Percentiles rank a stretch among this genome's conserved stretches.
These are phyloP conservation scores for Trichophyton mentagrophytes DNA, from an alignment of 2,329 filamentous ascomycete species.

Conservation along the genomic window DNA sequence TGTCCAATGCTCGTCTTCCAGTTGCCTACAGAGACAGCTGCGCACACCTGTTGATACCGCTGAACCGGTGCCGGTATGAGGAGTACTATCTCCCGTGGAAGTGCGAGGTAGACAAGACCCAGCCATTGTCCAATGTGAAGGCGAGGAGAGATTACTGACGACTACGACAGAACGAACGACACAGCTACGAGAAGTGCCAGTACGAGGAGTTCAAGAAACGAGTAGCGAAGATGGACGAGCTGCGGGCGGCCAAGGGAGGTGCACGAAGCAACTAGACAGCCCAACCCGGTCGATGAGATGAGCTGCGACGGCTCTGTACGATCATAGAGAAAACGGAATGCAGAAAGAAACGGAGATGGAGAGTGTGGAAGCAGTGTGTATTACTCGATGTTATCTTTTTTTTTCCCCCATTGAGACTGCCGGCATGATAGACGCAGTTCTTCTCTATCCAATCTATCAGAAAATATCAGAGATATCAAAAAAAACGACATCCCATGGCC, in stretches of 20 bases:
- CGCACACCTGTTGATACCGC: constrained; percentile 82
- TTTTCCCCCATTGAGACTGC: too few species aligned
- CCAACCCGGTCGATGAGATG: background rate
- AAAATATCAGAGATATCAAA: too few species aligned
- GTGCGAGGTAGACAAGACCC: constrained; percentile 56
- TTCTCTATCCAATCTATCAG: too few species aligned
- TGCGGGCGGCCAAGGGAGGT: constrained; percentile 72
- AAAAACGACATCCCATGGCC: too few species aligned
- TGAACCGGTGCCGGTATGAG: constrained; percentile 87
- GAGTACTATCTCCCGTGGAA: constrained; percentile 96
- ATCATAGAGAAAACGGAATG: background rate
- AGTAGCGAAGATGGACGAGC: constrained; percentile 96
- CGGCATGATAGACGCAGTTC: too few species aligned
- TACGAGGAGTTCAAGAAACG: constrained; percentile 98
- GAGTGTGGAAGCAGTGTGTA: background rate
- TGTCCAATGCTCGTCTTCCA: constrained; percentile 80
- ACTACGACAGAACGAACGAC: constrained; percentile 65
- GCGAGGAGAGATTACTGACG: background rate
- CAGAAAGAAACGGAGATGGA: background rate
- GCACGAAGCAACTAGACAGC: constrained; percentile 63
- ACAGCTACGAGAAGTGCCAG: constrained; percentile 98
- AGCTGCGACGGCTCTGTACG: background rate
- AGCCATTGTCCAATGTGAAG: background rate
- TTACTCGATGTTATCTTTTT: too few species aligned
- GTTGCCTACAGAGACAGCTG: constrained; percentile 90